Evolutionary conservation across 2,329 filamentous ascomycete genomes (phyloP), one percentile per base, ranked within the genome.

Genomic region (Apiospora phragmitis): DNA sequence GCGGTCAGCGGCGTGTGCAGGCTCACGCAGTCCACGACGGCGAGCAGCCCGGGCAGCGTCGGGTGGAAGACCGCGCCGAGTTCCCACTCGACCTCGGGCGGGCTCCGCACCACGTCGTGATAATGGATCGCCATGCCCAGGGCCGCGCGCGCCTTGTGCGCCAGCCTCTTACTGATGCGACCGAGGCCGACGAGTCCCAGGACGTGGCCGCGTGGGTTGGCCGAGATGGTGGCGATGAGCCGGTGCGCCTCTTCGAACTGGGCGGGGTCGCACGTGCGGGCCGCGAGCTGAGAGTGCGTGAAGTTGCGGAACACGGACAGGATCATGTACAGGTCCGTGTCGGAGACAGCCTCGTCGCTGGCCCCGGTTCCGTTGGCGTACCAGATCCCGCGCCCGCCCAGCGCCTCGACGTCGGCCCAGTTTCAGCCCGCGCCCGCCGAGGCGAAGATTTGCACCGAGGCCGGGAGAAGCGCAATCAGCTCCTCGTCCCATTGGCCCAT

Each of bases 371-470:
- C 82, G 62, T 85, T 85, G 67, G 81, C 77, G 69, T 85, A 85
- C 79, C 76, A 87, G 73, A 84, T 82, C 1, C 75, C 74, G 1
- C 75, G 76, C 0, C 75, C 72, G 6, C 78, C 74, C 3, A 89
- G 80, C 0, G 80, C 78, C 51, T 85, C 80, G 0, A 87, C 89
- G 73, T 92, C 88, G 0, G 88, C 90, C 90, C 90, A 92, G 79
- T 92, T 89, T 76, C 89, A 92, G 21, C 90, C 85, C 5, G 90
- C 90, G 4, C 90, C 90, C 6, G 90, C 90, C 69, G 87, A 89
- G 59, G 90, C 88, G 80, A 90, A 92, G 41, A 92, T 87, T 72
- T 84, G 85, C 73, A 90, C 87, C 35, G 83, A 86, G 1, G 77
- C 55, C 0, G 90, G 90, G 5, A 92, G 79, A 26, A 89, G 79